Percentiles rank a stretch among this genome's conserved stretches.
Conservation (phyloP, 768 basidiomycete species). For the Tubosaeta sp. region DNA sequence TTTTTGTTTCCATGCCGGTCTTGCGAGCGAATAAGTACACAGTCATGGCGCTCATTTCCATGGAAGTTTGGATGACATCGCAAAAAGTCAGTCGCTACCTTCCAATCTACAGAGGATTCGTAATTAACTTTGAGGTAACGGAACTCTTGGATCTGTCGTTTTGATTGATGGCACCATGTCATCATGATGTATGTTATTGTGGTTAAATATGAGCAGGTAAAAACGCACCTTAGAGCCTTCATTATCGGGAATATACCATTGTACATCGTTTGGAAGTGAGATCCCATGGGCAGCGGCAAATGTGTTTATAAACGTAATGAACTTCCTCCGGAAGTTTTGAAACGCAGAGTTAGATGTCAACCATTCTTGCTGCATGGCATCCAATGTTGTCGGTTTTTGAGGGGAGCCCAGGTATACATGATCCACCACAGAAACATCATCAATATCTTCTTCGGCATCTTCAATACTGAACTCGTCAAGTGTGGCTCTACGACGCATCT, state of each 20-base stretch:
- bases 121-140: slow-evolving; percentile 26
- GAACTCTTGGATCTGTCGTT: slow-evolving; percentile 22
- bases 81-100: slow-evolving; percentile 22
- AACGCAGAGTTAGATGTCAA: background rate
- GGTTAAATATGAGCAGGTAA: background rate
- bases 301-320: background rate
- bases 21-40: slow-evolving; percentile 2
- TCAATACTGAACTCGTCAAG: background rate
- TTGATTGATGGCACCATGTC: too few relatives aligned
- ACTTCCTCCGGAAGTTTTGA: background rate
- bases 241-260: background rate
- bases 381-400: background rate
- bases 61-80: slow-evolving; percentile 24
- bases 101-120: slow-evolving; percentile 28
- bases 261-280: background rate
- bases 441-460: background rate
- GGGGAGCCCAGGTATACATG: background rate
- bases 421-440: background rate
- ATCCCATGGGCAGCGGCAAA: background rate
- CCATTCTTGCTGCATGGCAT: background rate
- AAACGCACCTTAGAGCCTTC: background rate
- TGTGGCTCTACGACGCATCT: background rate
- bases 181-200: too few relatives aligned
- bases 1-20: background rate
- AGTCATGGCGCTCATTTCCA: slow-evolving; percentile 21